Percentiles rank a stretch among this genome's conserved stretches.
These are phyloP conservation scores for Auriscalpium microsporum DNA, from an alignment of 768 basidiomycete species.

Conservation along the genomic window DNA sequence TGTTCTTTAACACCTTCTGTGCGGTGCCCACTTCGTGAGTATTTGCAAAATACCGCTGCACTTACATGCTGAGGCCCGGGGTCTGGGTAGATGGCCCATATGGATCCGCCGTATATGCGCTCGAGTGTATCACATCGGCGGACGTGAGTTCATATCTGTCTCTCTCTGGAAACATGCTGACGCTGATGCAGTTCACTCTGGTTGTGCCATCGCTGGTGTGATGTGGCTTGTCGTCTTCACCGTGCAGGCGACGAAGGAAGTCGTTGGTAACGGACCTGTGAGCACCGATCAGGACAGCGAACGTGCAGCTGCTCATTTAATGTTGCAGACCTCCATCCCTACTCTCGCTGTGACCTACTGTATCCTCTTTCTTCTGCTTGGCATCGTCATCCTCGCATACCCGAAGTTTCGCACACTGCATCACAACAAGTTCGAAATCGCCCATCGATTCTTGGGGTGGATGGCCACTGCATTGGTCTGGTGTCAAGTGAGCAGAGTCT, in stretches of 20 bases:
- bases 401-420: slow-evolving; percentile 37
- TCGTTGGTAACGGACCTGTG: slow-evolving; percentile 30
- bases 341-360: slow-evolving; percentile 47
- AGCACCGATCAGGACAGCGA: neutral
- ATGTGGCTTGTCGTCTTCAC: slow-evolving; percentile 46
- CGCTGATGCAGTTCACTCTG: slow-evolving; percentile 35
- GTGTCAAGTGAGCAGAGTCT: slow-evolving; percentile 33
- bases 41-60: no score
- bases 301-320: neutral
- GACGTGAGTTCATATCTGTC: slow-evolving; percentile 22
- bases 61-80: no score
- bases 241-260: slow-evolving; percentile 42
- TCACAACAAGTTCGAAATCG: slow-evolving; percentile 47
- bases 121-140: slow-evolving; percentile 52
- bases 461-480: slow-evolving; percentile 43
- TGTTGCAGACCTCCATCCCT: slow-evolving; percentile 31
- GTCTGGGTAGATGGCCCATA: slow-evolving; percentile 41
- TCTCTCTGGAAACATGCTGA: neutral
- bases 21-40: slow-evolving; percentile 41
- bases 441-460: slow-evolving; percentile 54
- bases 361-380: slow-evolving; percentile 38
- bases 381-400: slow-evolving; percentile 44
- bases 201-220: slow-evolving; percentile 45
- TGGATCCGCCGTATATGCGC: slow-evolving; percentile 44
- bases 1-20: slow-evolving; percentile 45